Evolutionary conservation across 345 rosid genomes (phyloP), one percentile per base, ranked within the genome.

Genomic region (Citrus reticulata): DNA sequence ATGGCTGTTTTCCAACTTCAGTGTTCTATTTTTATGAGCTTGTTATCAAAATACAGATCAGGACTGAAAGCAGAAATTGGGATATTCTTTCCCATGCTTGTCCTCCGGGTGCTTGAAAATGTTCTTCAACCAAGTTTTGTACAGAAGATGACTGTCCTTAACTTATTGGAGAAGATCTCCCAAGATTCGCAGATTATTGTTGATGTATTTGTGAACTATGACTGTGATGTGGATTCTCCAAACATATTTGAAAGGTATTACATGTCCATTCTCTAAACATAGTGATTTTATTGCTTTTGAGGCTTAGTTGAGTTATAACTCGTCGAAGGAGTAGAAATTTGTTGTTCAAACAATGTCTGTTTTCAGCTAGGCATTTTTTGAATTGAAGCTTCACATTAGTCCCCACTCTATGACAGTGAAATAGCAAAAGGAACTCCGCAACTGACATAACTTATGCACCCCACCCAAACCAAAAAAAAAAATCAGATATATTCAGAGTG

Each of bases 1-100:
- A 93, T 93, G 98, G 89, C 99, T 63, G 87, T 95, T 82, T 95
- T 93, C 89, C 99, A 93, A 85, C 98, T 95, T 70, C 98, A 93
- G 80, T 95, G 99, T 80, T 90, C 93, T 76, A 93, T 95, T 83
- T 91, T 95, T 85, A 87, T 84, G 84, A 90, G 81, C 77, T 85
- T 95, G 83, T 84, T 95, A 65, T 72, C 85, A n/a, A 95, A 95
- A 84, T 93, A 83, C 85, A 91, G 99, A 89, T 88, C 93, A 42
- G 95, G 88, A 35, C 75, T 95, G 85, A 95, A 93, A 85, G 90
- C 90, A 74, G 93, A 95, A 89, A 93, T 93, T 86, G 98, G 98
- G 70, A 91, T 95, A 80, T 93, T 95, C 89, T 91, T 93, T 85
- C 97, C 97, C 58, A 95, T 95, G 99, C 96, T 95, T 55, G 81